Evolutionary conservation across 139 green algal species (phyloP).

Genomic region (Chlamydomonas applanata): DNA sequence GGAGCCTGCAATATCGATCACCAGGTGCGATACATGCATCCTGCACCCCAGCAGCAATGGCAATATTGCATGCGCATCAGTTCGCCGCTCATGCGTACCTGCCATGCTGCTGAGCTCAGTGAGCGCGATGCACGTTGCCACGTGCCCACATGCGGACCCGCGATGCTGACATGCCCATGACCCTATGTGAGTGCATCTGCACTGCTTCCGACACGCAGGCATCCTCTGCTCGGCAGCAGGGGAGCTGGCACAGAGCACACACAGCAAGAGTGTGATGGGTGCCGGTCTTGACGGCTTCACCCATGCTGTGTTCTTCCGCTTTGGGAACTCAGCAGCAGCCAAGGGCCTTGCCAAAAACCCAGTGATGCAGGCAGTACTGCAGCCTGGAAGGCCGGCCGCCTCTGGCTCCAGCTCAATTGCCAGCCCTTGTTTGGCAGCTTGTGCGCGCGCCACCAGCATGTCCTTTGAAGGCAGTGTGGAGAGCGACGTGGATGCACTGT

Average conservation of each 20-base stretch:
- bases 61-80: too few species aligned
- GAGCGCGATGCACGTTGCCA: too few species aligned
- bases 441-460: too few species aligned
- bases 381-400: neutral
- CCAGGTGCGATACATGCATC: neutral
- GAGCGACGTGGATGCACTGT: too few species aligned
- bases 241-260: too few species aligned
- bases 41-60: too few species aligned
- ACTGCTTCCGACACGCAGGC: neutral
- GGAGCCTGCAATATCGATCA: neutral
- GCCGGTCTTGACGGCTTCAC: neutral
- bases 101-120: neutral
- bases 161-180: too few species aligned
- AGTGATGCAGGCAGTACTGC: neutral
- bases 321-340: neutral
- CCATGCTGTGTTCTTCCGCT: neutral
- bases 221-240: too few species aligned
- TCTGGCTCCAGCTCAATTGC: neutral
- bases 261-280: too few species aligned
- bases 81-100: neutral
- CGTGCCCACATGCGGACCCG: too few species aligned
- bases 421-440: neutral
- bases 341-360: neutral
- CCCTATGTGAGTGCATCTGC: too few species aligned
- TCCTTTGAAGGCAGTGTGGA: too few species aligned